phyloP scores from a whole-genome alignment of 192 early-diverging fungal genomes.

The Backusella parvicylindrica region DNA sequence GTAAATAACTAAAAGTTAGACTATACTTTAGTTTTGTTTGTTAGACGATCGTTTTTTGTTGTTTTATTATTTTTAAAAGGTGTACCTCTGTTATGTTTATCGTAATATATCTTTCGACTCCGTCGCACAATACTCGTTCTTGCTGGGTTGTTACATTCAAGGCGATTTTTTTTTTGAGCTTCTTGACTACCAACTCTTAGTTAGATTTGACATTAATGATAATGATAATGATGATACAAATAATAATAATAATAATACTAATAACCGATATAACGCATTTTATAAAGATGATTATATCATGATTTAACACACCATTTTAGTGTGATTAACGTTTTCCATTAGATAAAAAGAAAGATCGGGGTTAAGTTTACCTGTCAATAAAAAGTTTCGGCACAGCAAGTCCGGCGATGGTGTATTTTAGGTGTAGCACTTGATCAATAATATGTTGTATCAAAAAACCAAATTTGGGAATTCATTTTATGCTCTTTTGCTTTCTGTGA shows the following conservation, averaged over 20 bases:
- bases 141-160: background rate
- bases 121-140: background rate
- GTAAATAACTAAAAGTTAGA: background rate
- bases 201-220: no score
- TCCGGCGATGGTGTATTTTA: background rate
- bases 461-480: background rate
- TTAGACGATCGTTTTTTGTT: background rate
- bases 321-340: background rate
- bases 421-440: background rate
- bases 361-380: background rate
- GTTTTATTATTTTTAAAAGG: background rate
- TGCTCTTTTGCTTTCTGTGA: background rate
- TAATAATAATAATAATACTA: no score
- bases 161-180: background rate
- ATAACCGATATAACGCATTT: no score
- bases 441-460: background rate
- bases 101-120: background rate
- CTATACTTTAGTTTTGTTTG: background rate
- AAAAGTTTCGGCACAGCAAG: background rate
- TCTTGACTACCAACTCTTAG: no score
- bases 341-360: background rate
- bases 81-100: background rate
- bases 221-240: no score
- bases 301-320: background rate
- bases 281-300: background rate